Evolutionary conservation across 176 grass and related monocot genomes (phyloP).

Genomic region (Tillandsia fasciculata): DNA sequence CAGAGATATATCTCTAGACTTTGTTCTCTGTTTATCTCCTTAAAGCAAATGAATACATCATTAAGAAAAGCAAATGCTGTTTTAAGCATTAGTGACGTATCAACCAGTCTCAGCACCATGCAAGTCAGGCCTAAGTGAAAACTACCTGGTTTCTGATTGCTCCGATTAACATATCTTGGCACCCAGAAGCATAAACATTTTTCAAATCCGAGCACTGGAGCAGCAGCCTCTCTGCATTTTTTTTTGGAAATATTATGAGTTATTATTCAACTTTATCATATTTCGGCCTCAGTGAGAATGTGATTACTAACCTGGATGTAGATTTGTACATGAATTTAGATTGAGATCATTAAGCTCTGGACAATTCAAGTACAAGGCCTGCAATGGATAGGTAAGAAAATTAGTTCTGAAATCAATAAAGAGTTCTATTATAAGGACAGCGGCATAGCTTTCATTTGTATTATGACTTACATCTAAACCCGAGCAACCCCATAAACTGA

Average conservation of each 20-base stretch:
- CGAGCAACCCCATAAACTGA: constrained; percentile 89
- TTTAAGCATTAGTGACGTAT: neutral
- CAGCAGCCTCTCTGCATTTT: constrained; percentile 59
- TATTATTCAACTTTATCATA: neutral
- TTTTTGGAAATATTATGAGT: neutral
- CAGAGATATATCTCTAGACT: neutral
- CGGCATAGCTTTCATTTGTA: neutral
- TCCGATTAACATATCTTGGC: constrained; percentile 77
- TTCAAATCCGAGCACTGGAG: constrained; percentile 82
- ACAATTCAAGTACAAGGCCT: constrained; percentile 76
- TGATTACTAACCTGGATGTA: constrained; percentile 58
- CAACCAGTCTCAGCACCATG: neutral
- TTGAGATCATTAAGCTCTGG: constrained; percentile 90
- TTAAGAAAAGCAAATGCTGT: neutral
- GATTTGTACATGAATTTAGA: constrained; percentile 71
- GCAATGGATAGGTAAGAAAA: neutral
- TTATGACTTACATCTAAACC: constrained; percentile 45
- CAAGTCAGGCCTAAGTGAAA: constrained; percentile 9
- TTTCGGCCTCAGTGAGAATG: neutral
- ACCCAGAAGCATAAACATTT: constrained; percentile 63
- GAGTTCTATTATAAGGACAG: neutral
- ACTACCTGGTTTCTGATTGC: constrained; percentile 86
- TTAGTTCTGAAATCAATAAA: constrained; percentile 1
- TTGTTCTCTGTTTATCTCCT: neutral
- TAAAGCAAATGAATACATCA: too few relatives aligned